These are phyloP conservation scores for Lolium rigidum DNA, from an alignment of 176 grass and related monocot species.

Conservation along the genomic window DNA sequence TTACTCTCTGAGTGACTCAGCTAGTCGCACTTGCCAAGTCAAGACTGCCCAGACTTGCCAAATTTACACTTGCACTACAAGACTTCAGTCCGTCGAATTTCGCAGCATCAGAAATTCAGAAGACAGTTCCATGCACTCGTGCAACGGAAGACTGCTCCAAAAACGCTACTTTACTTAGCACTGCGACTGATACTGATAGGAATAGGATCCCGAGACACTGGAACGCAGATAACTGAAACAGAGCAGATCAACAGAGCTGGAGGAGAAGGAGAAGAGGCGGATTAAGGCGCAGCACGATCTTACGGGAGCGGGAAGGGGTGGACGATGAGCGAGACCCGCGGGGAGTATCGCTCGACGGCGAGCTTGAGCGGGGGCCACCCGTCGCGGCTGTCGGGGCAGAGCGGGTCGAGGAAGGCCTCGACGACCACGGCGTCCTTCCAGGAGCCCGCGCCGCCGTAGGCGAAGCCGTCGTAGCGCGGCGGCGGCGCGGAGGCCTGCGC, in stretches of 20 bases:
- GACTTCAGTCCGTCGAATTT: background rate
- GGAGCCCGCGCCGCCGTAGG: constrained; percentile 47
- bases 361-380: constrained; percentile 67
- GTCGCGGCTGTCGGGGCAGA: constrained; percentile 91
- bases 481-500: constrained; percentile 59
- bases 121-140: background rate
- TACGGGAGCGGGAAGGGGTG: constrained; percentile 97
- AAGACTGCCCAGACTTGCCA: background rate
- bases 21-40: background rate
- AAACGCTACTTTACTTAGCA: background rate
- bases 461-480: constrained; percentile 76
- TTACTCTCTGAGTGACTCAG: background rate
- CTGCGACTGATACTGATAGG: background rate
- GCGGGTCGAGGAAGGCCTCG: constrained; percentile 93
- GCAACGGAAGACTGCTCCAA: background rate
- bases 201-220: background rate
- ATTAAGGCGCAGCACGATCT: background rate
- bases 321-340: constrained; percentile 72
- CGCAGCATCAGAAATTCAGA: background rate
- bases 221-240: background rate
- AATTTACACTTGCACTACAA: background rate
- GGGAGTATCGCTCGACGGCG: constrained; percentile 62
- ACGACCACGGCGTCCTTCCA: constrained; percentile 76
- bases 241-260: background rate
- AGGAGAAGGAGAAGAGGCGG: background rate